Evolutionary conservation across 495 filamentous ascomycete genomes (phyloP), one percentile per base, ranked within the genome.

Genomic region (Poronia punctata): DNA sequence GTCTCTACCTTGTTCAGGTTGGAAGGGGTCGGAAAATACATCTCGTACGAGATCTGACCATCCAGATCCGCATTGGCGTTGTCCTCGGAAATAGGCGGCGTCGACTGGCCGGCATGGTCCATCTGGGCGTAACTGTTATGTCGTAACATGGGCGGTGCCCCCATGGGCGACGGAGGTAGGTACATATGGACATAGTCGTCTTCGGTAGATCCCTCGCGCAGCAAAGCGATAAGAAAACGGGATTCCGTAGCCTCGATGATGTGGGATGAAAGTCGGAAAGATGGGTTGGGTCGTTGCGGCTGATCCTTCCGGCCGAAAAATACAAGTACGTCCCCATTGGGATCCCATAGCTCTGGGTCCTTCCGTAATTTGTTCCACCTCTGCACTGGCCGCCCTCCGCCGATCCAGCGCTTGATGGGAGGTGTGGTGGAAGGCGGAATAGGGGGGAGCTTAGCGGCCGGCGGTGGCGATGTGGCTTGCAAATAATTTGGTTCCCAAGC

Each of bases 281-380:
- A 79, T 2, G 78, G 72, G 19, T 66, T 65, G 3, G 66, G 68
- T 8, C 67, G 59, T 8, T 65, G 61, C 4, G 52, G 40, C 26
- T 68, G 57, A 15, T 60, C 64, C 30, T 53, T 61, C 24, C 57
- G 56, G 12, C 67, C 66, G 32, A 82, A 68, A 46, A 70, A 82
- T 8, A 82, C 65, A 8, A 80, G 53, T 4, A 78, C 79, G 46
- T 82, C 77, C 16, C 76, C 79, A 33, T 72, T 69, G 2, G 67
- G 66, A 55, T 80, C 74, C 76, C 77, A 82, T 7, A 82, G 54
- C 35, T 81, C 78, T 15, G 75, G 71, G 45, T 82, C 77, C 56
- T 78, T 71, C 2, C 67, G 60, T 19, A 75, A 49, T 45, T 74
- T 74, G 37, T 69, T 72, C 72, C 72, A 76, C 30, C 65, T 53